Evolutionary conservation across 1,284 basidiomycete genomes (phyloP).

Genomic region (Mixia osmundae): DNA sequence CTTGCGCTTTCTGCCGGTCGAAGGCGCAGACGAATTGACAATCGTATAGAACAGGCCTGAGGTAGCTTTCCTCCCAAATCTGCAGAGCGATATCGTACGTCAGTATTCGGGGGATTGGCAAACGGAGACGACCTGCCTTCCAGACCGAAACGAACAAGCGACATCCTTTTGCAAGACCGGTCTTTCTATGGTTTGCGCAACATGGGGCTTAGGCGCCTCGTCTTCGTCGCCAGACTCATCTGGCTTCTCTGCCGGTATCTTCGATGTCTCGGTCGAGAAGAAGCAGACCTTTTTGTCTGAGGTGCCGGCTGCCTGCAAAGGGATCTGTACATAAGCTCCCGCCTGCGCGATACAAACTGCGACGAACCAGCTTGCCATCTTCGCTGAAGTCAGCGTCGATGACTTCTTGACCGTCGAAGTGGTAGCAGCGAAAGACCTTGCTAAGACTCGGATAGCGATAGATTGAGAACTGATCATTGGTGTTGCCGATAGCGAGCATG

Average conservation of each 20-base stretch:
- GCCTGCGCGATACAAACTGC: not conserved
- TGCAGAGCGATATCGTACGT: too few relatives aligned
- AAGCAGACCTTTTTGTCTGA: slow-evolving; percentile 10
- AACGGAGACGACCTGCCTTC: slow-evolving; percentile 28
- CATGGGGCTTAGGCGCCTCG: slow-evolving; percentile 2
- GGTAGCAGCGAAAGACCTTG: slow-evolving; percentile 8
- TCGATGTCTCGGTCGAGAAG: slow-evolving; percentile 5
- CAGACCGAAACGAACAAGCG: slow-evolving; percentile 44
- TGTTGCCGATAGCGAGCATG: slow-evolving; percentile 37
- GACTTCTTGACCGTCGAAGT: slow-evolving; percentile 14
- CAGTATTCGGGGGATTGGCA: slow-evolving; percentile 1
- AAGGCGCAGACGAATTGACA: not conserved
- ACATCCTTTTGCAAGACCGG: slow-evolving; percentile 15
- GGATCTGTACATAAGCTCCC: slow-evolving; percentile 1
- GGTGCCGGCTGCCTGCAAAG: slow-evolving; percentile 4
- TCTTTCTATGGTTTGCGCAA: slow-evolving; percentile 14
- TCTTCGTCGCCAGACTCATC: not conserved
- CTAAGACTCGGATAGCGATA: slow-evolving; percentile 7
- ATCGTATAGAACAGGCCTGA: not conserved
- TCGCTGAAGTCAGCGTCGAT: slow-evolving; percentile 15
- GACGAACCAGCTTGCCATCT: slow-evolving; percentile 6
- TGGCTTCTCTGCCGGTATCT: not conserved
- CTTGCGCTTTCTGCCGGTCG: not conserved
- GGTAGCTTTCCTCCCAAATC: slow-evolving; percentile 31
- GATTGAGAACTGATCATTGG: slow-evolving; percentile 26